Base-by-base conservation (phyloP, 2,329 filamentous ascomycete species). In the Colletotrichum sp. region DNA sequence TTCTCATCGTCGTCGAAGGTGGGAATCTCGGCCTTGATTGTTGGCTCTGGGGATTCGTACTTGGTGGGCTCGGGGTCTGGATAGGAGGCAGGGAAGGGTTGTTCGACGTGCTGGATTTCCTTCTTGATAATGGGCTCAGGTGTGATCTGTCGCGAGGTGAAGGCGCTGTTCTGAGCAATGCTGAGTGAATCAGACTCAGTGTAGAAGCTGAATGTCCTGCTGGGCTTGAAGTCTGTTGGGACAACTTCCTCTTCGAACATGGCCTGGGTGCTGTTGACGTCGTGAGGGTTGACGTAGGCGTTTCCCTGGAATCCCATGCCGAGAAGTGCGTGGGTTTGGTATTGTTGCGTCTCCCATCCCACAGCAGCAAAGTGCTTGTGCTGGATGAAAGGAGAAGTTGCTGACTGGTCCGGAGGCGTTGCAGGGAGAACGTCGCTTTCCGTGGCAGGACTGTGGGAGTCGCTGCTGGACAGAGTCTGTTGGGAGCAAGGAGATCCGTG, bases 351-450 rank as follows among this genome's bases (percentile, higher is more conserved):
- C 11, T 71, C 67, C 72, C 76, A 78, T 6, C 59, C 34, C n/a
- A 52, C 44, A 12, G 57, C 52, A 2, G 29, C 15, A 30, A 59
- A 72, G 13, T 72, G 66, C 61, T 79, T 77, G 2, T 81, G 79
- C 19, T 71, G 57, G 8, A 80, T 72, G 57, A 78, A 84, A 2
- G 83, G 83, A n/a, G 84, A 81, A 62, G 83, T 79, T 22, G 81
- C 63, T 30, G 82, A 79, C 34, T 81, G 79, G 59, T 87, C 86
- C 15, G 82, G 80, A 3, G 86, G 85, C 4, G 87, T 87, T 32
- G 81, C 80, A 12, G 86, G 86, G 67, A 81, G 83, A 29, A 82
- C 81, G 67, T 88, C 86, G 71, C 82, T 84, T n/a, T 87, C 86
- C 6, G 84, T 80, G 5, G 81, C 82, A 19, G 86, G 86, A 49